Conservation (phyloP, 1,284 basidiomycete species). For the Sanghuangporus weigelae region DNA sequence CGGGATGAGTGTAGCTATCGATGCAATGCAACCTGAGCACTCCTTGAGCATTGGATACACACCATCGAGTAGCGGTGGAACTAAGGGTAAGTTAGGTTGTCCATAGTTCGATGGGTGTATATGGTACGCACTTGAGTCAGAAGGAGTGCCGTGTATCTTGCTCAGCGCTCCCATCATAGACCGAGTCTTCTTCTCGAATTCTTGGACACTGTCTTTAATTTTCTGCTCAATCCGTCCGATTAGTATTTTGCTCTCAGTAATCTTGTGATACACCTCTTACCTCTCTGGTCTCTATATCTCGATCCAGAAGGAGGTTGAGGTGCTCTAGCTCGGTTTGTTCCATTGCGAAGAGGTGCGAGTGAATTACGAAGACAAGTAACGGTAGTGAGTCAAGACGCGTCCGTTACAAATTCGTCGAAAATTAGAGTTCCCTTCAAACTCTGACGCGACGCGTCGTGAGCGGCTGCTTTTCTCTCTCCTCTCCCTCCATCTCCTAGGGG, state of each 20-base stretch:
- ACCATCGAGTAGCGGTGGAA: constrained; percentile 52
- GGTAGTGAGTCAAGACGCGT: background rate
- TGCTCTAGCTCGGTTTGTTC: constrained; percentile 48
- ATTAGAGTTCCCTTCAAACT: background rate
- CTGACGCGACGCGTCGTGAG: constrained; percentile 7
- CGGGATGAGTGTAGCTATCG: constrained; percentile 53
- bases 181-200: constrained; percentile 69
- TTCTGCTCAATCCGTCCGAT: constrained; percentile 38
- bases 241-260: background rate
- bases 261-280: constrained; percentile 27
- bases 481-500: background rate
- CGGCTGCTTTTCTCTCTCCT: constrained; percentile 12
- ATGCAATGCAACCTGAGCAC: constrained; percentile 47
- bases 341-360: constrained; percentile 34
- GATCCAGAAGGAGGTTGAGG: constrained; percentile 48
- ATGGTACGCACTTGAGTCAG: constrained; percentile 44
- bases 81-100: constrained; percentile 31
- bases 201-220: constrained; percentile 68
- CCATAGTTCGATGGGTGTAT: background rate
- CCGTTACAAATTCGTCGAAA: background rate
- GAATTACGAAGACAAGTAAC: constrained; percentile 1
- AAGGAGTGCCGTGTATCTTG: constrained; percentile 71
- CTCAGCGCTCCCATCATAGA: constrained; percentile 61
- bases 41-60: constrained; percentile 49
- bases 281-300: constrained; percentile 47